Evolutionary conservation across 192 early-diverging fungal genomes (phyloP).

Genomic region (Coemansia aciculifera): DNA sequence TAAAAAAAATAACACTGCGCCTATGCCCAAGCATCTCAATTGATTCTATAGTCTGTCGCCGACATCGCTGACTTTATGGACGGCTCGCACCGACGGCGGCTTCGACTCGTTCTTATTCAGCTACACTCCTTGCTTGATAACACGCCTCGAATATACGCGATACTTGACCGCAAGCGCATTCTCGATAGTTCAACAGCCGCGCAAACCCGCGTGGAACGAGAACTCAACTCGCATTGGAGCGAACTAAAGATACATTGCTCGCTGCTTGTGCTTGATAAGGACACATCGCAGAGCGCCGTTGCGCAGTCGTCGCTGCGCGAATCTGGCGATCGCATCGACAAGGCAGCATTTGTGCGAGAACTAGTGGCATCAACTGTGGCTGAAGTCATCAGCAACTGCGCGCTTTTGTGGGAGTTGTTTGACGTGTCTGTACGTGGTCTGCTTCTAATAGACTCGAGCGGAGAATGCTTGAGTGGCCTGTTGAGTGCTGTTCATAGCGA

Average conservation of each 20-base stretch:
- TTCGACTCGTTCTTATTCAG: slow-evolving; percentile 45
- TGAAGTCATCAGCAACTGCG: slow-evolving; percentile 20
- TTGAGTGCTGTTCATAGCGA: neutral
- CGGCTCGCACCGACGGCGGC: slow-evolving; percentile 33
- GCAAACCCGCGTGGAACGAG: slow-evolving; percentile 30
- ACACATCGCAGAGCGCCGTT: slow-evolving; percentile 8
- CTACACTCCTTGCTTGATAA: slow-evolving; percentile 35
- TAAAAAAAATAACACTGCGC: neutral
- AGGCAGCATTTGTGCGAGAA: slow-evolving; percentile 11
- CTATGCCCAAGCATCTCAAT: neutral
- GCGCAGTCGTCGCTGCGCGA: slow-evolving; percentile 11
- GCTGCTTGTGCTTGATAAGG: slow-evolving; percentile 41
- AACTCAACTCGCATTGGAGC: slow-evolving; percentile 37
- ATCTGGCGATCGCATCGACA: neutral
- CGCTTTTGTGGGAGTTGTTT: slow-evolving; percentile 43
- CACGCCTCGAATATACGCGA: slow-evolving; percentile 37
- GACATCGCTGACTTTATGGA: slow-evolving; percentile 39
- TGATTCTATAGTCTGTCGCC: slow-evolving; percentile 23
- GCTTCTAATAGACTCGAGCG: slow-evolving; percentile 28
- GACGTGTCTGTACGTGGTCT: slow-evolving; percentile 33
- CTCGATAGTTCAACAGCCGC: slow-evolving; percentile 21
- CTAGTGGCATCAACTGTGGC: slow-evolving; percentile 19
- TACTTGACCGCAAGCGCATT: slow-evolving; percentile 30
- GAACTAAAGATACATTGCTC: slow-evolving; percentile 44
- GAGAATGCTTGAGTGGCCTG: slow-evolving; percentile 9